These are phyloP conservation scores for Pyrus betulifolia DNA, from an alignment of 306 rosid species.

Conservation along the genomic window DNA sequence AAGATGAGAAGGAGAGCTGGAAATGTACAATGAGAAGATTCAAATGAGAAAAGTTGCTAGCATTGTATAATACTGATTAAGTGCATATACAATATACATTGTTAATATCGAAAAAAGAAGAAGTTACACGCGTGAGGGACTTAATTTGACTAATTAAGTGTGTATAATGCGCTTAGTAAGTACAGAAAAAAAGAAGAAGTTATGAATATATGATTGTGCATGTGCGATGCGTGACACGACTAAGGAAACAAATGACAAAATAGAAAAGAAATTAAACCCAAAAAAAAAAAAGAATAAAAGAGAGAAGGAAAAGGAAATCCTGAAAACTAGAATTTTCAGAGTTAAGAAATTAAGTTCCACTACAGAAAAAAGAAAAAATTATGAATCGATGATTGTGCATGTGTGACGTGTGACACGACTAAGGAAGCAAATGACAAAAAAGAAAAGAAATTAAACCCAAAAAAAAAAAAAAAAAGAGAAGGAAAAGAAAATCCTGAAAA, in stretches of 20 bases:
- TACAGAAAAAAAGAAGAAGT: background rate
- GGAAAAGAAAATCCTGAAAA: too few species aligned
- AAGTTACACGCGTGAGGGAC: background rate
- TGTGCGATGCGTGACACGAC: background rate
- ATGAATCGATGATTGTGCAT: too few species aligned
- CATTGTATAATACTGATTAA: background rate
- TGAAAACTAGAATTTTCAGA: background rate
- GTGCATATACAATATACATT: background rate
- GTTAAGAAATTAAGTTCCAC: too few species aligned
- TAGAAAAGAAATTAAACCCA: background rate
- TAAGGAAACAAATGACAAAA: too few species aligned
- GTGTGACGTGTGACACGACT: too few species aligned
- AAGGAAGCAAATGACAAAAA: too few species aligned
- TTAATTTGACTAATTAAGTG: background rate
- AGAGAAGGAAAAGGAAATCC: background rate
- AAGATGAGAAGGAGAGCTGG: too few species aligned
- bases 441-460: too few species aligned
- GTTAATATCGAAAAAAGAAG: background rate
- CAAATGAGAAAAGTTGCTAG: too few species aligned
- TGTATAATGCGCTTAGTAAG: background rate
- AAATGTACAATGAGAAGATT: too few species aligned
- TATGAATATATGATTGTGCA: background rate
- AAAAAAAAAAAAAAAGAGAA: too few species aligned
- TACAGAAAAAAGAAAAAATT: too few species aligned
- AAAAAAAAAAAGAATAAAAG: background rate